Evolutionary conservation across 2,329 filamentous ascomycete species (phyloP), one percentile per base, ranked within the genome.

Genomic region (Botryosphaeria agaves): DNA sequence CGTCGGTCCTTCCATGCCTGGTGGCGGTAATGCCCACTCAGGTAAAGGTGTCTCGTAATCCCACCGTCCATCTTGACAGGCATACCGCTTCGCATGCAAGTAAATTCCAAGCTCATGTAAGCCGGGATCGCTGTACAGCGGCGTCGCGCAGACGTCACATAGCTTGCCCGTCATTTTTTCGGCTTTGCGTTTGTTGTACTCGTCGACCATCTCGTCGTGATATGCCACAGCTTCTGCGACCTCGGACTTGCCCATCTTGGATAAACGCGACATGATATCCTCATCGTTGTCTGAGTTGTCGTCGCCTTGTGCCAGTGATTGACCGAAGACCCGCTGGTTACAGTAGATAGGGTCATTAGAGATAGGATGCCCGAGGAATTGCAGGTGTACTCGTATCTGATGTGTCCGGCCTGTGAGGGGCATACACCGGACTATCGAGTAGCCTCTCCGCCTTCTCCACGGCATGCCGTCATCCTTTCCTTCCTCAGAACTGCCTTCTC

Each of bases 331-430:
- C 34, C 75, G 74, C 47, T 82, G 75, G 49, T 98, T 98, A 44
- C 82, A 84, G 52, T 98, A 98, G 43, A 98, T 95, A 5, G 89
- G 89, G 48, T 98, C 89, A 51, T 98, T 98, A 39, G 83, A 76
- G 42, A 98, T 95, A 2, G 89, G 89, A 48, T 95, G 80, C 1
- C 89, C 89, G 3, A 98, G 62, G 51, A 82, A 92, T 49, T 98
- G 89, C 11, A 98, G 65, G 46, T 98, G 89, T 12, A 98, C 89
- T 19, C 89, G 74, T 29, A 98, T 69, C 52, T 98, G 89, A 47
- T 98, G 89, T 8, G 89, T 98, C 30, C 89, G 72, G 1, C 89
- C 89, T 0, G 89, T 98, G 17, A 95, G 70, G 0, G 89, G 89
- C 34, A 92, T 68, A 50, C 89, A 95, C 41, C 89, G 78, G 11